Evolutionary conservation across 805 yeast species (phyloP).

Genomic region (Wickerhamiella bombiphila): DNA sequence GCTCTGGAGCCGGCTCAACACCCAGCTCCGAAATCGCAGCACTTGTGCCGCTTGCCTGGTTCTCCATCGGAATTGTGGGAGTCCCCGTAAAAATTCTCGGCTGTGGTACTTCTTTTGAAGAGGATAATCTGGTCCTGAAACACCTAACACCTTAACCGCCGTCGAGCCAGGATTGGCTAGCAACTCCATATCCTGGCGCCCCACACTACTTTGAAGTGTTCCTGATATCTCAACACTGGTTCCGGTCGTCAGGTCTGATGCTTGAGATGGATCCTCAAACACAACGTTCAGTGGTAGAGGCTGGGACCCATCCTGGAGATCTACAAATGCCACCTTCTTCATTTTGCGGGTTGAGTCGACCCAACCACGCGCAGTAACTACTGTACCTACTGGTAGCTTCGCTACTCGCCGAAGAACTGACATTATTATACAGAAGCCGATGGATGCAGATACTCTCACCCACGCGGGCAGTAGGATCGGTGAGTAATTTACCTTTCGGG

Average conservation of each 20-base stretch:
- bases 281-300: slow-evolving; percentile 41
- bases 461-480: no score
- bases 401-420: not conserved
- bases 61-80: slow-evolving; percentile 70
- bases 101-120: slow-evolving; percentile 69
- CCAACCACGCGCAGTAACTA: slow-evolving; percentile 53
- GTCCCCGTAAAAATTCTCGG: slow-evolving; percentile 47
- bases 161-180: no score
- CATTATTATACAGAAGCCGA: no score
- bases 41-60: slow-evolving; percentile 51
- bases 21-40: slow-evolving; percentile 54
- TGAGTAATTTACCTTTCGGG: not conserved
- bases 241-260: slow-evolving; percentile 28
- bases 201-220: slow-evolving; percentile 31
- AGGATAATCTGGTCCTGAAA: slow-evolving; percentile 52
- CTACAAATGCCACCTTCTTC: slow-evolving; percentile 68
- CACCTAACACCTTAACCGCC: slow-evolving; percentile 40
- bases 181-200: slow-evolving; percentile 41
- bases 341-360: slow-evolving; percentile 55
- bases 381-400: slow-evolving; percentile 8
- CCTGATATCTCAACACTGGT: slow-evolving; percentile 33
- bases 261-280: slow-evolving; percentile 21
- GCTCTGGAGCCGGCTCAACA: slow-evolving; percentile 38
- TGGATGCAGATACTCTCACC: no score
- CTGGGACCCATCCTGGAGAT: slow-evolving; percentile 64